Percentiles rank a stretch among this genome's conserved stretches.
Conservation (phyloP, 495 filamentous ascomycete species). For the Neurospora sp. region DNA sequence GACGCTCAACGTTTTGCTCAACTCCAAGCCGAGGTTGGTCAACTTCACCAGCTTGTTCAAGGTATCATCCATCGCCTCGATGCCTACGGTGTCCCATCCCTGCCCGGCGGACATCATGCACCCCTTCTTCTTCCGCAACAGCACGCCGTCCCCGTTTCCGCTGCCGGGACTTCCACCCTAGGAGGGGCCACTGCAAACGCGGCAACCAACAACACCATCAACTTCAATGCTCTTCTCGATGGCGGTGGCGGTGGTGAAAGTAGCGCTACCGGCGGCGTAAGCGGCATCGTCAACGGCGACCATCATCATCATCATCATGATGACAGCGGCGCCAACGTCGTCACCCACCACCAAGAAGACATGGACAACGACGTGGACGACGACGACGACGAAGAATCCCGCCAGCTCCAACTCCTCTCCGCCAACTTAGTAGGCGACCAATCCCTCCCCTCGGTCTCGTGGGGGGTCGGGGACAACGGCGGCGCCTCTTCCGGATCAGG, state of each 20-base stretch:
- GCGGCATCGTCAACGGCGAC: neutral
- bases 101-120: neutral
- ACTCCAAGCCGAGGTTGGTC: neutral
- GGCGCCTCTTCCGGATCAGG: neutral
- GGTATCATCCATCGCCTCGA: neutral
- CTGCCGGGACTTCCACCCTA: neutral
- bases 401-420: neutral
- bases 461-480: neutral
- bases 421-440: neutral
- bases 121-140: neutral
- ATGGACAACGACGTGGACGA: neutral
- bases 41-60: neutral
- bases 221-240: neutral
- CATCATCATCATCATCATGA: neutral
- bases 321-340: neutral
- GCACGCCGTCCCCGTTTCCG: neutral
- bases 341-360: neutral
- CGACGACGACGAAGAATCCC: neutral
- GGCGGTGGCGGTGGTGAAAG: neutral
- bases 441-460: neutral
- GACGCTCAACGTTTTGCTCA: neutral
- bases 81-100: neutral
- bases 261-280: neutral
- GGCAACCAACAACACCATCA: neutral
- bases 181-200: neutral